Evolutionary conservation across 495 filamentous ascomycete genomes (phyloP), one percentile per base, ranked within the genome.

Genomic region (Corynascus novoguineensis): DNA sequence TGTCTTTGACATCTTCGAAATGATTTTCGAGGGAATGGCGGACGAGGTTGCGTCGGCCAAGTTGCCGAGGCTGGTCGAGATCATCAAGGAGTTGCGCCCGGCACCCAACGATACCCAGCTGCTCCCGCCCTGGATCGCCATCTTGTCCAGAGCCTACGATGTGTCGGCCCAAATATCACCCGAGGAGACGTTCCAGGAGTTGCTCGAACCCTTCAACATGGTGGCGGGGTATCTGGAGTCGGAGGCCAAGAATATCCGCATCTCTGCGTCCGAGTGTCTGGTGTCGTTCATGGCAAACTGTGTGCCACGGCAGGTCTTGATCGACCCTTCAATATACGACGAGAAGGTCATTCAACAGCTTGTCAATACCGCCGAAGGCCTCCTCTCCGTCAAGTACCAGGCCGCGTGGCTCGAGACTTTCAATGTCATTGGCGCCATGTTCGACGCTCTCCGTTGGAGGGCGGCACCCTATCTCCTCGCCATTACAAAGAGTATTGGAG

Each of bases 361-460:
- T 27, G 85, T 86, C 4, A 81, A 80, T 59, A 76, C 78, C 2
- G 82, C 86, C 0, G 81, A 79, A 34, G 81, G 84, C 50, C 80
- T 97, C 25, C 77, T 98, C 15, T 90, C 82, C 50, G 83, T 97
- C 12, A 92, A 91, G 64, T 97, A 89, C 66, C 93, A 97, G 68
- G 82, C 84, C 17, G 93, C 95, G 1, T 98, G 93, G 95, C 83
- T 86, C 73, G 92, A 97, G 66, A 88, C 95, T 9, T 97, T 97
- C 74, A 90, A 86, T 61, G 86, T 97, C 10, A 78, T 95, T 49
- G 84, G 83, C n/a, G 86, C 87, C 28, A 85, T 92, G 68, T 93
- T 97, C 59, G 87, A 93, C 53, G 79, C 83, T n/a, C 80, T 95
- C 55, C 81, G 84, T 61, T 97, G 90, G 91, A 83, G 85, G 38